Evolutionary conservation across 495 filamentous ascomycete genomes (phyloP).

Genomic region (Aspergillus nanangensis): DNA sequence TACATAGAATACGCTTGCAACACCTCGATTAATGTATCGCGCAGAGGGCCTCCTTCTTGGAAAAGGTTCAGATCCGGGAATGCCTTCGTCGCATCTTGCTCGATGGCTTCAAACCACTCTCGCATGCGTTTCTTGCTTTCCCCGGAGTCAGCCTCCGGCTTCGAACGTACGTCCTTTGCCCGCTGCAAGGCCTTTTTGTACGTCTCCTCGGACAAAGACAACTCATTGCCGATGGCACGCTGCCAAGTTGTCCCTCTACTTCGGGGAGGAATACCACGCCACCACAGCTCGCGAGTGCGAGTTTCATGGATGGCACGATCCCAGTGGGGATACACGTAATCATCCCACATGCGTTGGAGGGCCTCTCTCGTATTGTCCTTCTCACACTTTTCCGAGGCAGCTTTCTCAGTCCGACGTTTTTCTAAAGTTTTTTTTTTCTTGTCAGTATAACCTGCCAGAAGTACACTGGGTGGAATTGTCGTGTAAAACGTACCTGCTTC

Average conservation of each 20-base stretch:
- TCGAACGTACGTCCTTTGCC: conserved; percentile 60
- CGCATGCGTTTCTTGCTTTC: conserved; percentile 45
- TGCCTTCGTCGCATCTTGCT: conserved; percentile 62
- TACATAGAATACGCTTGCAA: conserved; percentile 91
- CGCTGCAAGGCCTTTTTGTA: conserved; percentile 75
- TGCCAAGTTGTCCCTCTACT: conserved; percentile 82
- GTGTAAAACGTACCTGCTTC: conserved; percentile 56
- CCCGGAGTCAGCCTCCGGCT: conserved; percentile 34
- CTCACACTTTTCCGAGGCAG: conserved; percentile 47
- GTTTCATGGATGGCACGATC: conserved; percentile 66
- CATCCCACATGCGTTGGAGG: conserved; percentile 76
- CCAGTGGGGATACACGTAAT: conserved; percentile 85
- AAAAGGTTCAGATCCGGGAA: conserved; percentile 85
- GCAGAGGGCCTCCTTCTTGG: conserved; percentile 69
- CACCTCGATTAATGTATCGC: conserved; percentile 72
- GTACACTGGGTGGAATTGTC: too few relatives aligned
- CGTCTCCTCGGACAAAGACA: conserved; percentile 68
- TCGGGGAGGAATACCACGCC: conserved; percentile 80
- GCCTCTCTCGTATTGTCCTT: conserved; percentile 64
- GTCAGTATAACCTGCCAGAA: too few relatives aligned
- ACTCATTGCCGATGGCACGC: conserved; percentile 83
- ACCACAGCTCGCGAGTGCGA: conserved; percentile 86
- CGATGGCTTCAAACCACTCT: conserved; percentile 67
- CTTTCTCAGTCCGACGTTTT: conserved; percentile 44
- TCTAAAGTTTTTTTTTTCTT: too few relatives aligned